A percentile compares a stretch with the other conserved stretches of the same genome.
Evolutionary conservation across 306 rosid species (phyloP).

Genomic region (Macrotyloma uniflorum): DNA sequence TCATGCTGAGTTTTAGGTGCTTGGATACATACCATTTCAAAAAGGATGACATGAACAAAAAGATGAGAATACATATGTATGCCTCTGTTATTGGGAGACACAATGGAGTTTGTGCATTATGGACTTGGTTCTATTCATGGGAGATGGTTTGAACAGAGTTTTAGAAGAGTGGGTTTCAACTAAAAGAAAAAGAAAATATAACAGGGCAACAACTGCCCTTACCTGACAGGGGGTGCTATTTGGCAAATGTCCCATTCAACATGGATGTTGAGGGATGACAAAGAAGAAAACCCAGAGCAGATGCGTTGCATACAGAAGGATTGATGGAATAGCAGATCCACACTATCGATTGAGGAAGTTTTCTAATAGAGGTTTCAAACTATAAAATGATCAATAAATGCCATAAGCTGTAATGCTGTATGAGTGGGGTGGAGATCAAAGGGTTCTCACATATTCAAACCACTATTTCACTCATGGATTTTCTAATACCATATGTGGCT

Average conservation of each 20-base stretch:
- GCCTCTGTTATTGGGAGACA: background rate
- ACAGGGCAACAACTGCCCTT: background rate
- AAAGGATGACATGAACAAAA: background rate
- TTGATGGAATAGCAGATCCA: too few species aligned
- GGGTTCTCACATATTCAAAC: too few species aligned
- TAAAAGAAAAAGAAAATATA: too few species aligned
- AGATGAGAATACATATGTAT: background rate
- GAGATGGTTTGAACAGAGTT: background rate
- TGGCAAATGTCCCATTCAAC: background rate
- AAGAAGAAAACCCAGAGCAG: background rate
- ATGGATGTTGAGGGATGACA: background rate
- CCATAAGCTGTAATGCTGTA: background rate
- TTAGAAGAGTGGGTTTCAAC: too few species aligned
- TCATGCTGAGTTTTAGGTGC: background rate
- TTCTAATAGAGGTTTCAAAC: too few species aligned
- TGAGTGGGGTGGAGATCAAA: background rate
- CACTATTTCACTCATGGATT: background rate
- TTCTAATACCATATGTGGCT: background rate
- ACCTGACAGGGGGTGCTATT: background rate
- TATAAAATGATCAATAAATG: too few species aligned
- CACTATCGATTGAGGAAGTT: too few species aligned
- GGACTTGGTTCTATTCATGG: background rate
- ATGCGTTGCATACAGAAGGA: too few species aligned
- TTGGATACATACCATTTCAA: background rate
- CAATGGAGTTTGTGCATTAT: background rate